Evolutionary conservation across 176 grass and related monocot species (phyloP).

Genomic region (Tillandsia fasciculata): DNA sequence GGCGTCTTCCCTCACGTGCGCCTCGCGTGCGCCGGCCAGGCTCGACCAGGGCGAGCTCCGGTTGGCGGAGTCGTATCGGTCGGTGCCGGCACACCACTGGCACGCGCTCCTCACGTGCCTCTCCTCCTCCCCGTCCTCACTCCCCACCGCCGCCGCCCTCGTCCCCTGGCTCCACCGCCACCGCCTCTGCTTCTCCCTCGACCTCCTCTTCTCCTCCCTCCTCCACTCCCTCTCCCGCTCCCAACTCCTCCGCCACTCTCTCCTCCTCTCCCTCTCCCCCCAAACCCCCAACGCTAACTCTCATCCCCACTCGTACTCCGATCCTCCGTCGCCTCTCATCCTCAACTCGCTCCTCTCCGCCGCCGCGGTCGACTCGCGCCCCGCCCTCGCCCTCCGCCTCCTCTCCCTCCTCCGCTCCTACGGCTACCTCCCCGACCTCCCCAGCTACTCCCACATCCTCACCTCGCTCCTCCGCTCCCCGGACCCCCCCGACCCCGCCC

Average conservation of each 20-base stretch:
- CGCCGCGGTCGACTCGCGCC: slow-evolving; percentile 59
- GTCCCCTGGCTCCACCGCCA: slow-evolving; percentile 78
- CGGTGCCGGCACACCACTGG: slow-evolving; percentile 57
- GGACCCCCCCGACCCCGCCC: slow-evolving; percentile 58
- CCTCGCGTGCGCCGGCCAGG: slow-evolving; percentile 23
- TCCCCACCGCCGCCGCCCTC: slow-evolving; percentile 58
- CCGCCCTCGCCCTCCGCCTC: slow-evolving; percentile 55
- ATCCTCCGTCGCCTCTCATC: slow-evolving; percentile 66
- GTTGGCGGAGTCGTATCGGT: slow-evolving; percentile 51
- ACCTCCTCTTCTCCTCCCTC: slow-evolving; percentile 79
- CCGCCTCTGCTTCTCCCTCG: slow-evolving; percentile 82
- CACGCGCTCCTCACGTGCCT: slow-evolving; percentile 55
- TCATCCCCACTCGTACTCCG: slow-evolving; percentile 37
- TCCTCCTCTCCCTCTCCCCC: slow-evolving; percentile 41
- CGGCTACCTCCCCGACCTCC: slow-evolving; percentile 71
- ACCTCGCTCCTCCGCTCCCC: slow-evolving; percentile 74
- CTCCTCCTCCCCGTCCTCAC: slow-evolving; percentile 43
- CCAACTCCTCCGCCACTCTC: slow-evolving; percentile 42
- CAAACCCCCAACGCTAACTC: background rate
- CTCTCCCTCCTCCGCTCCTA: slow-evolving; percentile 56
- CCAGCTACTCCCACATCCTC: slow-evolving; percentile 71
- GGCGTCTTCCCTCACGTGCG: slow-evolving; percentile 11
- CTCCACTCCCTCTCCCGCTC: slow-evolving; percentile 53
- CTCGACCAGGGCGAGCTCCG: slow-evolving; percentile 28
- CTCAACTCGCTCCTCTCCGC: slow-evolving; percentile 80